Percentiles rank a stretch among this genome's conserved stretches.
Conservation (phyloP, 441 rosid species). For the Brassica balearica region DNA sequence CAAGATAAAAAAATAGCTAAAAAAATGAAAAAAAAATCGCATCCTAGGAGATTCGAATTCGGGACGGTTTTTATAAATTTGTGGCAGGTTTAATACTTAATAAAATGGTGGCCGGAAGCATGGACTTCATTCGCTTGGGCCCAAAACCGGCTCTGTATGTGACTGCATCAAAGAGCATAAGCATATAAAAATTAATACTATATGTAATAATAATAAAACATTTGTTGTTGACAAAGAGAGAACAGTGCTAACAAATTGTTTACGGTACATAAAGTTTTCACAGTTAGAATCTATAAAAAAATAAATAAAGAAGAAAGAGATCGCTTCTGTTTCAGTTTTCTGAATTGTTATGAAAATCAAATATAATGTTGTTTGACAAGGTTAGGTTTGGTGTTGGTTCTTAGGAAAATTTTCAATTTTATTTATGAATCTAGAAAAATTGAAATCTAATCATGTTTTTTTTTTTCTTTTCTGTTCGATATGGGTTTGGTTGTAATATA, state of each 20-base stretch:
- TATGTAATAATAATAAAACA: neutral
- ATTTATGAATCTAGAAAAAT: neutral
- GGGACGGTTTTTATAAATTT: too few relatives aligned
- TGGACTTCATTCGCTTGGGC: too few relatives aligned
- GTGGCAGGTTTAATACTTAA: too few relatives aligned
- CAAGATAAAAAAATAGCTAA: too few relatives aligned
- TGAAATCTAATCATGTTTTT: slow-evolving; percentile 5
- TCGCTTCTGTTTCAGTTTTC: neutral
- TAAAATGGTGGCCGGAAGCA: too few relatives aligned
- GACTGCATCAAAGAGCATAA: neutral
- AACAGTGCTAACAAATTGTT: neutral
- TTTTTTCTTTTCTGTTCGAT: neutral
- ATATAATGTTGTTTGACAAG: neutral
- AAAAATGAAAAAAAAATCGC: too few relatives aligned
- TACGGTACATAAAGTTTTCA: neutral
- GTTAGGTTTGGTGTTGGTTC: neutral
- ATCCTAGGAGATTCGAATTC: too few relatives aligned
- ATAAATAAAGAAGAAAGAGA: neutral
- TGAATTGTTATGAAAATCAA: neutral
- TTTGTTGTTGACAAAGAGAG: neutral
- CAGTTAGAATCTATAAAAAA: neutral
- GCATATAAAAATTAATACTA: neutral
- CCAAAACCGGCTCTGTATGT: neutral
- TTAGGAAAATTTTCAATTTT: neutral
- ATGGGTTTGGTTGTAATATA: neutral